These are phyloP conservation scores for Acer negundo DNA, from an alignment of 345 rosid genomes.

Conservation along the genomic window DNA sequence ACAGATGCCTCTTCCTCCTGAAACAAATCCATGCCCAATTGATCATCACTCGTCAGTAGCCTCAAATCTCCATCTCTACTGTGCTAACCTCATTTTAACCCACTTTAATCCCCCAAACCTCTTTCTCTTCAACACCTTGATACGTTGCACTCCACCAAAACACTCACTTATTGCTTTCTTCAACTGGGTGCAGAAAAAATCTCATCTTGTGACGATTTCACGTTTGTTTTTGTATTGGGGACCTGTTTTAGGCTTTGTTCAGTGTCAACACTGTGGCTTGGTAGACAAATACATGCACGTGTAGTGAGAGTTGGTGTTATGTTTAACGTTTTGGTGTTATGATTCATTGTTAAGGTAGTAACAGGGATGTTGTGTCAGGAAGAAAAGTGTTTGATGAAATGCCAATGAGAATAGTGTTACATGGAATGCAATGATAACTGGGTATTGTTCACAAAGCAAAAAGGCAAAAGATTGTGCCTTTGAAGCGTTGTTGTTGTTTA, in stretches of 20 bases:
- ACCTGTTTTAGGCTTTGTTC: constrained; percentile 57
- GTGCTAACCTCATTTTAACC: constrained; percentile 35
- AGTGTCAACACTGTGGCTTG: constrained; percentile 32
- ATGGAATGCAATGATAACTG: constrained; percentile 68
- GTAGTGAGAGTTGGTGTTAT: constrained; percentile 40
- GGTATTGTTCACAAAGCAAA: constrained; percentile 49
- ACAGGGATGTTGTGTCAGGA: constrained; percentile 40
- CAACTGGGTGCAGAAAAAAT: constrained; percentile 38
- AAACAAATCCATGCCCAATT: constrained; percentile 57
- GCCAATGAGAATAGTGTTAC: constrained; percentile 47
- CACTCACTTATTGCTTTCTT: constrained; percentile 47
- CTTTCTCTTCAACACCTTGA: constrained; percentile 66
- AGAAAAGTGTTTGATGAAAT: constrained; percentile 68
- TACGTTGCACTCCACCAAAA: constrained; percentile 54
- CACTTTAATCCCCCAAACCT: constrained; percentile 34
- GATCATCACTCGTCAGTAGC: constrained; percentile 26
- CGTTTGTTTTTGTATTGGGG: constrained; percentile 55
- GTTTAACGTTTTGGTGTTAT: constrained; percentile 38
- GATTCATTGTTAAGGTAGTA: constrained; percentile 53
- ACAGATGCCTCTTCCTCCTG: constrained; percentile 24
- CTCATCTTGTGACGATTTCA: constrained; percentile 43
- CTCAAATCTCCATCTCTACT: constrained; percentile 45
- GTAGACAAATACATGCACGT: constrained; percentile 50
- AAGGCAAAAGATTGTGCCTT: constrained; percentile 39
- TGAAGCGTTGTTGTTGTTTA: constrained; percentile 46